Conservation (phyloP, 2,329 filamentous ascomycete genomes). For the Huntiella moniliformis region DNA sequence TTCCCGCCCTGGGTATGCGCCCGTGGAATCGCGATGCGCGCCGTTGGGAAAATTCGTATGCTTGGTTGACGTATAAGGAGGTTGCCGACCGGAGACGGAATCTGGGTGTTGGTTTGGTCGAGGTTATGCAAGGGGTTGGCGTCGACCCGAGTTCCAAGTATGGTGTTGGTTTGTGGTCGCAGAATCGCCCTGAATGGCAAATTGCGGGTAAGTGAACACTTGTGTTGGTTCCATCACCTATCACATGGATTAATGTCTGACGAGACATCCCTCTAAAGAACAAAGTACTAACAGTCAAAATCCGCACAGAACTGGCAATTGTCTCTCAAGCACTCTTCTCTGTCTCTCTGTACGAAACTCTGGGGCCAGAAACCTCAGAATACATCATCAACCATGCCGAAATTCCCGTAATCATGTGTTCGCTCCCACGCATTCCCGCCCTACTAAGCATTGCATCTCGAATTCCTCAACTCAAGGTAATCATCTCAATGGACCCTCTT, state of each 20-base stretch:
- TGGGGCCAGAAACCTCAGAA: slow-evolving; percentile 78
- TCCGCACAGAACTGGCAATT: slow-evolving; percentile 52
- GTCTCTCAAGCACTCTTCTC: slow-evolving; percentile 75
- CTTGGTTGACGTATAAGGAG: slow-evolving; percentile 69
- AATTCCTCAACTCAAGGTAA: slow-evolving; percentile 65
- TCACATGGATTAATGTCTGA: neutral
- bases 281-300: no score
- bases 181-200: slow-evolving; percentile 77
- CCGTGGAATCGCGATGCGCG: slow-evolving; percentile 59
- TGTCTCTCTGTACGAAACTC: slow-evolving; percentile 89
- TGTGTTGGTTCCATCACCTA: no score
- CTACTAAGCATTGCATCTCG: slow-evolving; percentile 64
- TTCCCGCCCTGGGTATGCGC: slow-evolving; percentile 60
- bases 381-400: slow-evolving; percentile 88
- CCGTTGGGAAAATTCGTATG: slow-evolving; percentile 53
- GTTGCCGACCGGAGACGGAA: slow-evolving; percentile 64
- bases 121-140: slow-evolving; percentile 57
- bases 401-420: slow-evolving; percentile 56
- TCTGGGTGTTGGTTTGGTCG: slow-evolving; percentile 68
- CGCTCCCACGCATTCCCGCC: slow-evolving; percentile 61
- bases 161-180: slow-evolving; percentile 69
- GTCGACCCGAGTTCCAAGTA: slow-evolving; percentile 42
- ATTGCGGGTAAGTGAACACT: slow-evolving; percentile 45
- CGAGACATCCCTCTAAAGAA: no score
- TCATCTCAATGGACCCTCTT: slow-evolving; percentile 70